A percentile compares a stretch with the other conserved stretches of the same genome.
Conservation (phyloP, 352 stramenopile species). For the Pythium aquatile region DNA sequence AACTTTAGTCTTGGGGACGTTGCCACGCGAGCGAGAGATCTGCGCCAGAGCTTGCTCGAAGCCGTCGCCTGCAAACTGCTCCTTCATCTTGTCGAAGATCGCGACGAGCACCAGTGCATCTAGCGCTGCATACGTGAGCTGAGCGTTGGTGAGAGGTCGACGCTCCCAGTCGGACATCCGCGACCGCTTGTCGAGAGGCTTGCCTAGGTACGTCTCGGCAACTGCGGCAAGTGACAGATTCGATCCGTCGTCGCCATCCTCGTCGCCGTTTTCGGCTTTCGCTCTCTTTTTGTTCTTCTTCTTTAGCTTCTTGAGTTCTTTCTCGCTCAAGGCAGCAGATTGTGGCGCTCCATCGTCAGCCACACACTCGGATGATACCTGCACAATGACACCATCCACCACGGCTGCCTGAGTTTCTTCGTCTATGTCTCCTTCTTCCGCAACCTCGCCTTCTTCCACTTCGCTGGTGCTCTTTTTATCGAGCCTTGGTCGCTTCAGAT, state of each 20-base stretch:
- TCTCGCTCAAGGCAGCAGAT: not conserved
- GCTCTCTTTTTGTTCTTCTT: conserved; percentile 6
- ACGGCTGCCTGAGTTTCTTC: not conserved
- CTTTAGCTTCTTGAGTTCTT: conserved; percentile 4
- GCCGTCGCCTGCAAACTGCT: conserved; percentile 29
- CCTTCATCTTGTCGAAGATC: conserved; percentile 57
- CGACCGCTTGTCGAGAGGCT: conserved; percentile 66
- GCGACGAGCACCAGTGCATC: conserved; percentile 67
- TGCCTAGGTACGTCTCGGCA: conserved; percentile 49
- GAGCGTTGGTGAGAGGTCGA: conserved; percentile 57
- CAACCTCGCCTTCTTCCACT: conserved; percentile 4
- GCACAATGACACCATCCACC: not conserved
- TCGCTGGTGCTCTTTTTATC: not conserved
- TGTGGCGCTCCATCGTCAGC: not conserved
- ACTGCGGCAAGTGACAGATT: conserved; percentile 52
- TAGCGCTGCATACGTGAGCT: conserved; percentile 70
- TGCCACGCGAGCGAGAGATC: conserved; percentile 5
- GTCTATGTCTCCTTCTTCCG: not conserved
- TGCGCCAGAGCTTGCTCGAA: conserved; percentile 20
- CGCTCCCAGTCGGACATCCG: conserved; percentile 80
- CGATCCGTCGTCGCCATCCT: conserved; percentile 20
- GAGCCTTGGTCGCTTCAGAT: not conserved
- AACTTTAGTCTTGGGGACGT: not conserved
- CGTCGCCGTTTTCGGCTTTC: conserved; percentile 19
- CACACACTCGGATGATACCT: not conserved